Evolutionary conservation across 2,329 filamentous ascomycete genomes (phyloP), one percentile per base, ranked within the genome.

Genomic region (Penicillium sp.): DNA sequence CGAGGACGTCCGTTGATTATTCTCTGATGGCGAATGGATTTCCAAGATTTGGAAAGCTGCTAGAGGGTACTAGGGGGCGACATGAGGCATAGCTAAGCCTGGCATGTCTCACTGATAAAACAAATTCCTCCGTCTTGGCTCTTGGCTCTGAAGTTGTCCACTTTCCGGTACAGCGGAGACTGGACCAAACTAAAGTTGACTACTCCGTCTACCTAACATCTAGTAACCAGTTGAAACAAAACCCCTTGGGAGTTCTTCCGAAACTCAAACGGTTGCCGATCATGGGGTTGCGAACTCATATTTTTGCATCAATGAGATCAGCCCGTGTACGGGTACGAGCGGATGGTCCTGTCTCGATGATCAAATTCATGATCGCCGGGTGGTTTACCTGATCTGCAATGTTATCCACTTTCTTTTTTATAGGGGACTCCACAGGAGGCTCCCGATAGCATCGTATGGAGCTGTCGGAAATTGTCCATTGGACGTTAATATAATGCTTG

Each of bases 41-140:
- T 33, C 31, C 31, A 33, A 33, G 31, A 5, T 33, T 33, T 33
- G 5, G 31, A 33, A 14, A 16, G 31, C 14, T 33, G 6, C 31
- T 33, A 33, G 5, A 33, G 5, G 31, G 2, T 7, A 33, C 31
- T 33, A 33, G 14, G 14, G 11, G 29, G 29, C 10, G 11, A 22
- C n/a, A 41, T 41, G 19, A 41, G 19, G 19, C 11, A 21, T 45
- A 35, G 9, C 26, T 11, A 44, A 44, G n/a, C 7, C 24, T 46
- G 43, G 43, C 35, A 19, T 39, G 39, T 41, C 19, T 41, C 37
- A 41, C 39, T 22, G 39, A 22, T 41, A 45, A 26, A 19, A 54
- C 19, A 21, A 55, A 58, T 64, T 64, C 41, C 33, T 56, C 63
- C 63, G 59, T 55, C 60, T 61, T 63, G 63, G 56, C 63, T 22